A percentile compares a stretch with the other conserved stretches of the same genome.
Evolutionary conservation across 176 grass and related monocot species (phyloP).

Genomic region (Carex myosuroides): DNA sequence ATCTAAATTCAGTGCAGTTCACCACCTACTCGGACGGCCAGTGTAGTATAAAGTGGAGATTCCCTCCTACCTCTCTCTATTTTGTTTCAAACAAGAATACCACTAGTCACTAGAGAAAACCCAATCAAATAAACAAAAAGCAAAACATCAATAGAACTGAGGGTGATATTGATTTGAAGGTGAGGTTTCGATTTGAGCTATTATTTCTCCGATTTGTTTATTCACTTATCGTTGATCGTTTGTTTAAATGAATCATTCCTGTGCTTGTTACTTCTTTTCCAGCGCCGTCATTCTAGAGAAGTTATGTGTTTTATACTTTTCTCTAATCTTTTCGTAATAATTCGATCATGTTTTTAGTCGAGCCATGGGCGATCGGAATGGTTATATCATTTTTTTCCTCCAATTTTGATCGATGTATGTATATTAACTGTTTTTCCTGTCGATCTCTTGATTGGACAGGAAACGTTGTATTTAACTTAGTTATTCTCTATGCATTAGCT

Average conservation of each 20-base stretch:
- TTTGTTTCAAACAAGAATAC: constrained; percentile 7
- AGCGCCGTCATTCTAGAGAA: constrained; percentile 9
- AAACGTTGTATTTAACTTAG: background rate
- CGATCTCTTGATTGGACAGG: constrained; percentile 7
- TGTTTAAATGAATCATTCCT: background rate
- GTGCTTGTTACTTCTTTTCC: background rate
- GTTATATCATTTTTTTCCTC: background rate
- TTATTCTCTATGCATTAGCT: constrained; percentile 4
- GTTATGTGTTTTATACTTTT: background rate
- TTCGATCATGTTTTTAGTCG: background rate
- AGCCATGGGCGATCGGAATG: background rate
- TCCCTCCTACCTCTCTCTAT: constrained; percentile 16
- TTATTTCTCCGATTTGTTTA: background rate
- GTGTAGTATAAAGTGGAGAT: constrained; percentile 23
- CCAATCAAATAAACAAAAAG: background rate
- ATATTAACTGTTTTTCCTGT: background rate
- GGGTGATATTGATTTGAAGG: background rate
- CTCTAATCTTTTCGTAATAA: background rate
- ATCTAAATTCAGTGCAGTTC: background rate
- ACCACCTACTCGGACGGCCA: background rate
- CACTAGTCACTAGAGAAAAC: background rate
- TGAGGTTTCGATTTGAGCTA: background rate
- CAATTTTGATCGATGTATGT: background rate
- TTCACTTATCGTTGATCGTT: background rate
- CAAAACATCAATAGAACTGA: background rate